Evolutionary conservation across 2,329 filamentous ascomycete genomes (phyloP), one percentile per base, ranked within the genome.

Genomic region (Eutypella sp.): DNA sequence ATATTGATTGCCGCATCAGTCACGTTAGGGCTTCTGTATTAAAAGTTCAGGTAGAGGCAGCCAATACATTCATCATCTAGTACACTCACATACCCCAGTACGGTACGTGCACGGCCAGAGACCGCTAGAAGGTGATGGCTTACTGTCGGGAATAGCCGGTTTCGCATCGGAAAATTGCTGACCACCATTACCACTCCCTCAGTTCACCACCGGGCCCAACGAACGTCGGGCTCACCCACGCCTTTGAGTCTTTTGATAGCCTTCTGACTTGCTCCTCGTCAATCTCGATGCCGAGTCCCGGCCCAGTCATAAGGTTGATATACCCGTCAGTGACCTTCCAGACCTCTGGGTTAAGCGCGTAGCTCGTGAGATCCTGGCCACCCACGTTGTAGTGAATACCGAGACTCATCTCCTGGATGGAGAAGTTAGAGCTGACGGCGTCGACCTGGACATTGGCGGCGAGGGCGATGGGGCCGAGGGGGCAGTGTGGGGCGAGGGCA

Each of bases 371-470:
- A 59, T 88, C 84, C 54, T 81, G 72, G 2, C 79, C 73, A 2
- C 78, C 82, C 0, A 74, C 76, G 54, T 91, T 91, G 59, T 90
- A 91, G 61, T 91, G 87, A 55, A 91, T 90, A 0, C 86, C 87
- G 24, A 89, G 58, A 44, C 81, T 84, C 87, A 89, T 89, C 63
- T 90, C 86, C 58, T 87, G 81, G 25, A 90, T 89, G 0, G 76
- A 78, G 59, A 85, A 89, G 62, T 85, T 89, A 18, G 74, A 74
- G 18, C 69, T 79, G 9, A 66, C 69, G 18, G 77, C 70, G 20
- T 80, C 82, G 1, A 89, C 77, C 51, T 89, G 85, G 34, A 89
- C 71, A 45, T 76, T 82, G 0, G 86, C 86, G 1, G 86, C 86
- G 15, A 89, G 68, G 0, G 86, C 84, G 41, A 90, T 84, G 0